Percentiles rank a stretch among this genome's conserved stretches.
These are phyloP conservation scores for Diplodia seriata DNA, from an alignment of 2,329 filamentous ascomycete genomes.

Conservation along the genomic window DNA sequence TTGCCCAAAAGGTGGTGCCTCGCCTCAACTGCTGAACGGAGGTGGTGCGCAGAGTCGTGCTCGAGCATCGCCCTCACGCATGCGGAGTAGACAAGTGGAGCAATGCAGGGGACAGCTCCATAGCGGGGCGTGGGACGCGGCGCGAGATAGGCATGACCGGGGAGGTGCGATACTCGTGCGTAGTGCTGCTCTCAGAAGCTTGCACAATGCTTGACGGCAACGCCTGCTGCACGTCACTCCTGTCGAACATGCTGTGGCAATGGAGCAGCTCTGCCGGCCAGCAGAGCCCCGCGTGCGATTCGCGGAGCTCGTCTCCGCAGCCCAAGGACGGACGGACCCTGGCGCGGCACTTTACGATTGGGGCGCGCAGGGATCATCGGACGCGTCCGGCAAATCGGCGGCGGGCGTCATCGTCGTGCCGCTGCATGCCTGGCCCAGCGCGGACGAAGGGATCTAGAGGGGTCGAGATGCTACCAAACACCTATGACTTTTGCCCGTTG, in stretches of 20 bases:
- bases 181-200: neutral
- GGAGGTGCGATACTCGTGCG: neutral
- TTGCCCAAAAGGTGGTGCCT: neutral
- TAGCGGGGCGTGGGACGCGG: slow-evolving; percentile 11
- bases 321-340: slow-evolving; percentile 2
- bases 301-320: neutral
- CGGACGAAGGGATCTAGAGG: slow-evolving; percentile 31
- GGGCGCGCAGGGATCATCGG: slow-evolving; percentile 7
- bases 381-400: slow-evolving; percentile 22
- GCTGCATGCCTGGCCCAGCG: slow-evolving; percentile 24
- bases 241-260: neutral
- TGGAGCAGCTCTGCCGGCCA: neutral
- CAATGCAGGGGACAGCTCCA: slow-evolving; percentile 27
- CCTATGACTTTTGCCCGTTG: slow-evolving; percentile 19
- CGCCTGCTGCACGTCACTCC: neutral
- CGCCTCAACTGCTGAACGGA: slow-evolving; percentile 4
- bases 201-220: slow-evolving; percentile 5
- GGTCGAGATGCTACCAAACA: slow-evolving; percentile 28
- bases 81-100: slow-evolving; percentile 28
- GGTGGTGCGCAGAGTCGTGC: slow-evolving; percentile 1
- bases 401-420: slow-evolving; percentile 26
- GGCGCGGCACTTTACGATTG: slow-evolving; percentile 17
- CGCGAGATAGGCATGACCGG: slow-evolving; percentile 13
- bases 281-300: neutral
- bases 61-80: slow-evolving; percentile 10